Conservation (phyloP, 176 grass and related monocot species). For the Aegilops speltoides region DNA sequence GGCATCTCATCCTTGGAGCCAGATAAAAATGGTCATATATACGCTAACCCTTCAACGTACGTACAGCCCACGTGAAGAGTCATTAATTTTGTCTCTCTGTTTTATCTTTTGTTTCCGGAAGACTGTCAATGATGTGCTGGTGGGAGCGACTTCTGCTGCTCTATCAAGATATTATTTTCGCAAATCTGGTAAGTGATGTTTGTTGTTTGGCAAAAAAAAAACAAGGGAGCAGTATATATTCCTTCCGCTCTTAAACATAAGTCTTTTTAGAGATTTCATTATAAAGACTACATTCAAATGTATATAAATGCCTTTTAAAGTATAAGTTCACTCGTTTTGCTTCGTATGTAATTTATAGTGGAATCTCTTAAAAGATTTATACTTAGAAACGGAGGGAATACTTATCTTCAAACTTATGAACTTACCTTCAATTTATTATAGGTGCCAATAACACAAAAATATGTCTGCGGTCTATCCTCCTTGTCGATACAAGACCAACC, state of each 20-base stretch:
- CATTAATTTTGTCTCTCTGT: neutral
- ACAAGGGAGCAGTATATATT: too few relatives aligned
- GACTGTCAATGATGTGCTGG: neutral
- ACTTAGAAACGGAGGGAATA: too few relatives aligned
- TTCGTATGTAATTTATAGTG: too few relatives aligned
- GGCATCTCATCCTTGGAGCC: neutral
- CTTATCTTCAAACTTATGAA: neutral
- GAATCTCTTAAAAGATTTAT: too few relatives aligned
- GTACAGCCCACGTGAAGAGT: neutral
- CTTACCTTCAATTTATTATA: neutral
- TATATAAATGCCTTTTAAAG: too few relatives aligned
- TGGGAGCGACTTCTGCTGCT: neutral
- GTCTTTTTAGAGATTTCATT: too few relatives aligned
- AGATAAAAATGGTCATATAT: neutral
- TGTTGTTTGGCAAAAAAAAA: too few relatives aligned
- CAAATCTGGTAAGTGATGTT: neutral
- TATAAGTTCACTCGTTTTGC: too few relatives aligned
- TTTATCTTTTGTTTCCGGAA: neutral
- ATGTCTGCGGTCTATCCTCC: neutral
- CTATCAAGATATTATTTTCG: neutral
- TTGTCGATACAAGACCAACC: neutral
- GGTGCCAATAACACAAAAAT: neutral
- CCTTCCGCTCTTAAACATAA: too few relatives aligned
- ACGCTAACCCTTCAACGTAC: too few relatives aligned
- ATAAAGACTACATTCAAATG: too few relatives aligned